Base-by-base conservation (phyloP, 176 grass and related monocot genomes). In the Ampelocalamus luodianensis region DNA sequence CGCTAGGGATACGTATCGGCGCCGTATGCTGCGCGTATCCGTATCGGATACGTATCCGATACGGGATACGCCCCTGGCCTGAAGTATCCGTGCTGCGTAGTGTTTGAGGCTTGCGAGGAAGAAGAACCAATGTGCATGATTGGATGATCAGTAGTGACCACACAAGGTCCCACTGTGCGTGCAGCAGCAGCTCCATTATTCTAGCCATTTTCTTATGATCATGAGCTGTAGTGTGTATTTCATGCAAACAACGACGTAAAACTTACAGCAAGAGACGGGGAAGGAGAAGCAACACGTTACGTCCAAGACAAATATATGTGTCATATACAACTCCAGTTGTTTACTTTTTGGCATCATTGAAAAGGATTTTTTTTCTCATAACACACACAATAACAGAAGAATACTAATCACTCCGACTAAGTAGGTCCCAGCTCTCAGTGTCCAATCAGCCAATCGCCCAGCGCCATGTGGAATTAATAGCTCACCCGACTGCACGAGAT, bases 41-140 rank as follows among this genome's bases (percentile, higher is more conserved):
- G n/a, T n/a, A n/a, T n/a, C n/a, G n/a, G n/a, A n/a, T n/a, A n/a
- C n/a, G n/a, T n/a, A n/a, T n/a, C n/a, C n/a, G n/a, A n/a, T n/a
- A n/a, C n/a, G n/a, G n/a, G n/a, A n/a, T n/a, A n/a, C n/a, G n/a
- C n/a, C n/a, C n/a, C n/a, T n/a, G n/a, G n/a, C n/a, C n/a, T n/a
- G n/a, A n/a, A n/a, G n/a, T n/a, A n/a, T n/a, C n/a, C n/a, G n/a
- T n/a, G n/a, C n/a, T n/a, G n/a, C n/a, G n/a, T n/a, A n/a, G 63
- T 76, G 63, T 80, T 85, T 85, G 63, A 85, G 48, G 8, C 87
- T 85, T 80, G 82, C 76, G 85, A 60, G 82, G 51, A 81, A 80
- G 78, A 76, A 64, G 22, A 76, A 81, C 69, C 82, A 40, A 18
- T 54, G 74, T 49, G 37, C 14, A 65, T 74, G 81, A 79, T 84